Percentiles rank a stretch among this genome's conserved stretches.
These are phyloP conservation scores for Diutina ranongensis DNA, from an alignment of 1,139 yeast genomes.

Conservation along the genomic window DNA sequence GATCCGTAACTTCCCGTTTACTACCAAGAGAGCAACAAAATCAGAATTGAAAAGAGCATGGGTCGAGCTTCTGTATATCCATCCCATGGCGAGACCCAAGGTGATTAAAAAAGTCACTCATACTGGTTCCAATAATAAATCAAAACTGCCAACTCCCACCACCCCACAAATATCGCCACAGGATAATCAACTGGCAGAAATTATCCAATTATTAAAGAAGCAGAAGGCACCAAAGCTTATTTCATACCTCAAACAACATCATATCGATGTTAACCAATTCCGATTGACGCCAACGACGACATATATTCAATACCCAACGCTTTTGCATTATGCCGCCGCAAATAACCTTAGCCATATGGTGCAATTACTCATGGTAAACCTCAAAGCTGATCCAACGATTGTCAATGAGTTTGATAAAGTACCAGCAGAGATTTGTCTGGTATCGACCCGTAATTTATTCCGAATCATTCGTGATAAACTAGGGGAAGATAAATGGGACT, in stretches of 20 bases:
- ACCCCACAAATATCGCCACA: conserved; percentile 16
- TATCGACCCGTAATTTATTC: conserved; percentile 41
- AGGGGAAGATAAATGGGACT: conserved; percentile 61
- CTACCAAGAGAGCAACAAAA: conserved; percentile 81
- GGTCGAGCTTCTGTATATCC: conserved; percentile 60
- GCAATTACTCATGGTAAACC: conserved; percentile 45
- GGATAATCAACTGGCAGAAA: conserved; percentile 45
- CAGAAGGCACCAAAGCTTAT: conserved; percentile 71
- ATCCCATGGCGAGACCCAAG: conserved; percentile 45
- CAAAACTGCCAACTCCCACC: conserved; percentile 4
- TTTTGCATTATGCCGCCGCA: conserved; percentile 70
- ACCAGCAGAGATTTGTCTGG: conserved; percentile 36
- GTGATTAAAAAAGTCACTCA: conserved; percentile 12
- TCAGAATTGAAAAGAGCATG: conserved; percentile 77
- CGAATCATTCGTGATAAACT: conserved; percentile 55
- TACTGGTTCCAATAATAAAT: too few relatives aligned
- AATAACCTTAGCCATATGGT: conserved; percentile 61
- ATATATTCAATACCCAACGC: conserved; percentile 53
- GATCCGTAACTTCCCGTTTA: conserved; percentile 66
- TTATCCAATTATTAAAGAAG: conserved; percentile 49
- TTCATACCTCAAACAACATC: conserved; percentile 48
- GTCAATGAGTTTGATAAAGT: conserved; percentile 46
- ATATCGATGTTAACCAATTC: conserved; percentile 32
- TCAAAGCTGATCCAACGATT: conserved; percentile 62
- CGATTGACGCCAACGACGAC: conserved; percentile 41